Evolutionary conservation across 192 early-diverging fungal species (phyloP).

Genomic region (Dissophora globulifera): DNA sequence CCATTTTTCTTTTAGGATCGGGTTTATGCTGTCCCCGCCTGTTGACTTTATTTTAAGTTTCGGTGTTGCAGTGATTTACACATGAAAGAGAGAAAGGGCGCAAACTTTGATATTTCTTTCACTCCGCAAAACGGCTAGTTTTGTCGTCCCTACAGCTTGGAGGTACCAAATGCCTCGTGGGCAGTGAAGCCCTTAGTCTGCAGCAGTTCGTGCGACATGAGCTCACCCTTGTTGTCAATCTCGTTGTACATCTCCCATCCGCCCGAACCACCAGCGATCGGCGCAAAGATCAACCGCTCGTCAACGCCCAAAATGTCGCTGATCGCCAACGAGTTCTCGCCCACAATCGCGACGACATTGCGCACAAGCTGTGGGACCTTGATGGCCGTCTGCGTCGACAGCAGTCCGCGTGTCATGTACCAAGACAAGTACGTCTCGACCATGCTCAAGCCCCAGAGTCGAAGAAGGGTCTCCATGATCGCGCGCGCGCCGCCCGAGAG

Average conservation of each 20-base stretch:
- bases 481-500: conserved; percentile 18
- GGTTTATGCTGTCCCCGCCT: too few species aligned
- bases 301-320: conserved; percentile 70
- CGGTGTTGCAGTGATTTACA: not conserved
- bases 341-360: conserved; percentile 61
- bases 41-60: too few species aligned
- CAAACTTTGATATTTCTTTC: not conserved
- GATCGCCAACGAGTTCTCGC: conserved; percentile 60
- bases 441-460: conserved; percentile 62
- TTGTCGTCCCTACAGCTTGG: conserved; percentile 43
- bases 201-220: conserved; percentile 35
- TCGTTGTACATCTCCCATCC: conserved; percentile 76
- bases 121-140: not conserved
- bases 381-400: conserved; percentile 62
- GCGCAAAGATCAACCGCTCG: conserved; percentile 70
- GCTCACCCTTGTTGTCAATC: conserved; percentile 72
- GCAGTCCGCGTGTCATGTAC: conserved; percentile 61
- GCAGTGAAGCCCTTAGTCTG: conserved; percentile 45
- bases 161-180: conserved; percentile 38
- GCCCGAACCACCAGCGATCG: conserved; percentile 65
- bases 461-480: conserved; percentile 55
- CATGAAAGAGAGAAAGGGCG: not conserved
- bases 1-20: too few species aligned
- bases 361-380: conserved; percentile 56
- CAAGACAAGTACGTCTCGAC: conserved; percentile 67